Base-by-base conservation (phyloP, 441 rosid genomes). In the Erysimum cheiri region DNA sequence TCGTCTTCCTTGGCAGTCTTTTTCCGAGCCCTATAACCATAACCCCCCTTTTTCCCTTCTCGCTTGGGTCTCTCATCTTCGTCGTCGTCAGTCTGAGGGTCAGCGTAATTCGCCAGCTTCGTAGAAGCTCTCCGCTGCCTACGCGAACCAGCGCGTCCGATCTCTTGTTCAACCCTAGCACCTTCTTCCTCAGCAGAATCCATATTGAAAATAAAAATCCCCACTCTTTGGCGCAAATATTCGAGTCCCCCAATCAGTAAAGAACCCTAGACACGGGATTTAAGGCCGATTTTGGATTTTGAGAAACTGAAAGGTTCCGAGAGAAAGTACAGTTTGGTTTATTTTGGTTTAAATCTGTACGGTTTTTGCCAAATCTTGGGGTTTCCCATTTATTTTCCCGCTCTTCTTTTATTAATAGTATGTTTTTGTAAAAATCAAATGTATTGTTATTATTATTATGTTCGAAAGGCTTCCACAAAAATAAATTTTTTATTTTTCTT, bases 341-440 rank as follows among this genome's bases (percentile, higher is more conserved):
- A n/a, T 4, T n/a, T 47, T 29, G 1, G 48, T 32, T n/a, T 1
- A 55, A 31, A 54, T 9, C 37, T 28, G 4, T 8, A 8, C 40
- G 61, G 17, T 31, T 55, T 22, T 15, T 40, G 29, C 53, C 15
- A 47, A 1, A 47, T 9, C 28, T 9, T 17, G 12, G 52, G 13
- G 3, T 1, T 22, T 22, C 24, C 24, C 24, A 22, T 47, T 58
- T 35, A 13, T 22, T 47, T 24, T 69, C 73, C 66, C 73, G 73
- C 73, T 39, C 66, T 46, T 24, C 3, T 33, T 57, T 57, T 19
- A 2, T 5, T 17, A 19, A 19, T 19, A 19, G n/a, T n/a, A n/a
- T 19, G 22, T 19, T 19, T 19, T 19, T 19, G 24, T 22, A 22
- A 22, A 22, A 22, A 22, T 22, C 24, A 22, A 0, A 22, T 22